Conservation (phyloP, 1,284 basidiomycete species). For the Cryptococcus sp. region DNA sequence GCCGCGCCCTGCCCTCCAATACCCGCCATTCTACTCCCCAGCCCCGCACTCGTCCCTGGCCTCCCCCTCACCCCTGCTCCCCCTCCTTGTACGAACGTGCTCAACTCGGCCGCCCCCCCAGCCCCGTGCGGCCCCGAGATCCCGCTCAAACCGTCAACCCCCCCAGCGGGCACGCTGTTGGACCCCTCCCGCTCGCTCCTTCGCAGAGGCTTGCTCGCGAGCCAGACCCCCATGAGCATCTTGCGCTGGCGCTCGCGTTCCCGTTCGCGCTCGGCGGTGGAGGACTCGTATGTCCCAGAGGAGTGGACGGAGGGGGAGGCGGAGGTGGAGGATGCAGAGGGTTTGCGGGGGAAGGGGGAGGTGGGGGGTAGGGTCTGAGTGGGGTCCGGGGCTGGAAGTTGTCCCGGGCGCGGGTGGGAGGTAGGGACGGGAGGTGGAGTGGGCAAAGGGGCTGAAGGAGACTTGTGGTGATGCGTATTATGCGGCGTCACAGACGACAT, state of each 20-base stretch:
- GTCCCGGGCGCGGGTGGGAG: too few relatives aligned
- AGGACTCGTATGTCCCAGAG: not conserved
- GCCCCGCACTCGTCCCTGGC: not conserved
- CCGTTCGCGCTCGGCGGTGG: not conserved
- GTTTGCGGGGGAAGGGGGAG: constrained; percentile 2
- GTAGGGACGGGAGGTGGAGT: too few relatives aligned
- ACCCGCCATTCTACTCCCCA: not conserved
- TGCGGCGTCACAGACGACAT: too few relatives aligned
- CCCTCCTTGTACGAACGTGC: not conserved
- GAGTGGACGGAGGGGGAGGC: too few relatives aligned
- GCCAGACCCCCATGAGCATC: not conserved
- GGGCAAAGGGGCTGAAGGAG: too few relatives aligned
- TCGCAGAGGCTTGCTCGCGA: not conserved
- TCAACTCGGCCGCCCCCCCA: not conserved
- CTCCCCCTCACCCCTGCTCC: not conserved
- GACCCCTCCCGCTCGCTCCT: not conserved
- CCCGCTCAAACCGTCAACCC: too few relatives aligned
- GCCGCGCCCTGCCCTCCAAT: not conserved
- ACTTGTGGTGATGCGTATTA: too few relatives aligned
- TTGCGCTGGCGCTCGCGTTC: not conserved
- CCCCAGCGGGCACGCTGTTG: too few relatives aligned
- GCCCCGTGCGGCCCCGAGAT: too few relatives aligned
- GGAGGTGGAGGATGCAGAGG: too few relatives aligned
- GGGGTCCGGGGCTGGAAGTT: too few relatives aligned
- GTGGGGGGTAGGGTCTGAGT: too few relatives aligned